Percentiles rank a stretch among this genome's conserved stretches.
phyloP scores from a whole-genome alignment of 192 early-diverging fungal genomes.

The Coemansia asiatica region DNA sequence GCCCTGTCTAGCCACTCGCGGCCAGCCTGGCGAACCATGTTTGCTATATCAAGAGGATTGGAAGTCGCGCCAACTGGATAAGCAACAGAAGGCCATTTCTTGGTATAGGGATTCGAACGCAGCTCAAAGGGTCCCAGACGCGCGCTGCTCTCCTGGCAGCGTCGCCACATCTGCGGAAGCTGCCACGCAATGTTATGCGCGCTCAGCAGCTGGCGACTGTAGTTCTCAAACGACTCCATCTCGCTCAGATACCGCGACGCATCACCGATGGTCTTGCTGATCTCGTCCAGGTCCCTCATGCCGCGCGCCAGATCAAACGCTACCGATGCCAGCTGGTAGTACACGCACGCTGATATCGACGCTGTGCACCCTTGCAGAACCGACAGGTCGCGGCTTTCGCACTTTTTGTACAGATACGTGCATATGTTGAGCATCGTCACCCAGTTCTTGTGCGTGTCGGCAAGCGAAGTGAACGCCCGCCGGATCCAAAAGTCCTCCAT shows the following conservation, averaged over 20 bases:
- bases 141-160: constrained; percentile 19
- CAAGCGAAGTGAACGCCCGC: constrained; percentile 20
- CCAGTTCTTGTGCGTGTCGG: constrained; percentile 42
- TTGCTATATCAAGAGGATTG: constrained; percentile 51
- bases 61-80: constrained; percentile 47
- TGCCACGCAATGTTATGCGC: constrained; percentile 21
- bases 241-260: constrained; percentile 18
- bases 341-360: constrained; percentile 25
- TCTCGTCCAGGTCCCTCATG: constrained; percentile 1
- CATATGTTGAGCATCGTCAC: constrained; percentile 43
- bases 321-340: constrained; percentile 37
- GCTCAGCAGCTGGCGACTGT: constrained; percentile 17
- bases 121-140: constrained; percentile 24
- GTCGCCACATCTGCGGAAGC: constrained; percentile 43
- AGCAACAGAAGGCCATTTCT: constrained; percentile 38
- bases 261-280: constrained; percentile 9
- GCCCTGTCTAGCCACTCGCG: constrained; percentile 34
- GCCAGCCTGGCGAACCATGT: constrained; percentile 45
- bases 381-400: constrained; percentile 19
- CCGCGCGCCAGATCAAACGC: constrained; percentile 17
- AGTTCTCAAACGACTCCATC: constrained; percentile 31
- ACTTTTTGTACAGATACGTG: constrained; percentile 23
- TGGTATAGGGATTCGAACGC: constrained; percentile 33
- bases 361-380: constrained; percentile 36
- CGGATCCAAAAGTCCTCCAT: constrained; percentile 48